Evolutionary conservation across 495 filamentous ascomycete species (phyloP).

Genomic region (Recurvomyces mirabilis): DNA sequence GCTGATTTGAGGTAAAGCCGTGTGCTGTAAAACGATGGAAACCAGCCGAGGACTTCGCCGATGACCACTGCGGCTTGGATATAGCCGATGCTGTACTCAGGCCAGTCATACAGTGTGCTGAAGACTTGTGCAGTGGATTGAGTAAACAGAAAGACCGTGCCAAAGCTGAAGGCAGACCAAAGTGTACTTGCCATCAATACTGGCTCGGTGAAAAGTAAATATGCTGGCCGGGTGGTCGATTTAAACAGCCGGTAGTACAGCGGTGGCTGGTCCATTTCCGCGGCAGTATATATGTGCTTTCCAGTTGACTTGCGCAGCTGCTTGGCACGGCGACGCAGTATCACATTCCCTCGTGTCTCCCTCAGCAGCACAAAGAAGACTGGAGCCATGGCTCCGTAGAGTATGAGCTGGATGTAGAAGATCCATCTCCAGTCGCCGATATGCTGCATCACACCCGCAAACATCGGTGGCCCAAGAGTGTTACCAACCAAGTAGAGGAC

Average conservation of each 20-base stretch:
- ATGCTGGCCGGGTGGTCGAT: constrained; percentile 32
- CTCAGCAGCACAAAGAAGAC: constrained; percentile 32
- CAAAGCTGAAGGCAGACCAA: constrained; percentile 42
- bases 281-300: constrained; percentile 28
- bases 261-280: constrained; percentile 28
- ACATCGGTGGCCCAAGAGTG: constrained; percentile 38
- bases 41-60: constrained; percentile 27
- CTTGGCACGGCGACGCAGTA: constrained; percentile 30
- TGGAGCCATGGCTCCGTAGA: constrained; percentile 33
- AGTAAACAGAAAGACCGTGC: constrained; percentile 39
- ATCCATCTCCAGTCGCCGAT: constrained; percentile 39
- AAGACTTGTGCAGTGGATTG: constrained; percentile 29
- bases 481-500: constrained; percentile 33
- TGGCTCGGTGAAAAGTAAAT: constrained; percentile 41
- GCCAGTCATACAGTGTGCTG: constrained; percentile 23
- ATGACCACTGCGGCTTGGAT: constrained; percentile 27
- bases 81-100: constrained; percentile 23
- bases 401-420: constrained; percentile 39
- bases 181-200: constrained; percentile 42
- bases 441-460: constrained; percentile 35
- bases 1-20: constrained; percentile 22
- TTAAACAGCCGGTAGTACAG: constrained; percentile 10
- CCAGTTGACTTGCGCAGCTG: constrained; percentile 26
- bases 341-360: constrained; percentile 36
- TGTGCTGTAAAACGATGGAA: constrained; percentile 18